phyloP scores from a whole-genome alignment of 257 asterid genomes.

The Solanum rostratum region DNA sequence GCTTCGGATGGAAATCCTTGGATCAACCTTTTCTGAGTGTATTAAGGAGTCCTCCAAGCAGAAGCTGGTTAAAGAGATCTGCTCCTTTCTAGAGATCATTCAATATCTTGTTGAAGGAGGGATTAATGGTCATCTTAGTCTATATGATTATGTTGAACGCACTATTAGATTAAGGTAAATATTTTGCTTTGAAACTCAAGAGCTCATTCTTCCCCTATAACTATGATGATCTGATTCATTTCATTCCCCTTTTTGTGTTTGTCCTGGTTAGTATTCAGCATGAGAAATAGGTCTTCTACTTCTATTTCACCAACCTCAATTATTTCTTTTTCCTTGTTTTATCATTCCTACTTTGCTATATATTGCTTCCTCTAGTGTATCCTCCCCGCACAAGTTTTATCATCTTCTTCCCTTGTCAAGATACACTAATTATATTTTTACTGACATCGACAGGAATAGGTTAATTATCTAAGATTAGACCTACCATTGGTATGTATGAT shows the following conservation, averaged over 20 bases:
- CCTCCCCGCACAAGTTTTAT: background rate
- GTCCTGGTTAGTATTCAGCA: background rate
- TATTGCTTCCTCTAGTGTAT: background rate
- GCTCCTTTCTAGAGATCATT: slow-evolving; percentile 75
- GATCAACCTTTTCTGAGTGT: slow-evolving; percentile 26
- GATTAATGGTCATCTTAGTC: slow-evolving; percentile 64
- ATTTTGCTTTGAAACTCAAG: background rate
- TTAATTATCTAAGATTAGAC: background rate
- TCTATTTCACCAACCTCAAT: background rate
- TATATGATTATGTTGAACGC: slow-evolving; percentile 71
- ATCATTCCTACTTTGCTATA: background rate
- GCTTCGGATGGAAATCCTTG: slow-evolving; percentile 87
- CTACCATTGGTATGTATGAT: background rate
- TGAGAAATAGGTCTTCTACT: background rate
- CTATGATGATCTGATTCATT: background rate
- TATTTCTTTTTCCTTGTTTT: background rate
- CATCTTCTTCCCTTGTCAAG: background rate
- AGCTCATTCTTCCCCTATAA: background rate
- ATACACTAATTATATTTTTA: background rate
- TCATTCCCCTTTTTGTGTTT: background rate
- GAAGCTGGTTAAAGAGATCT: slow-evolving; percentile 72
- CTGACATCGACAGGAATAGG: background rate
- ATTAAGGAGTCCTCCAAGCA: slow-evolving; percentile 49
- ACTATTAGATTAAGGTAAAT: slow-evolving; percentile 72
- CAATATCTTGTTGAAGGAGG: slow-evolving; percentile 92